Percentiles rank a stretch among this genome's conserved stretches.
Evolutionary conservation across 2,329 filamentous ascomycete species (phyloP).

Genomic region (Ophiostoma montium): DNA sequence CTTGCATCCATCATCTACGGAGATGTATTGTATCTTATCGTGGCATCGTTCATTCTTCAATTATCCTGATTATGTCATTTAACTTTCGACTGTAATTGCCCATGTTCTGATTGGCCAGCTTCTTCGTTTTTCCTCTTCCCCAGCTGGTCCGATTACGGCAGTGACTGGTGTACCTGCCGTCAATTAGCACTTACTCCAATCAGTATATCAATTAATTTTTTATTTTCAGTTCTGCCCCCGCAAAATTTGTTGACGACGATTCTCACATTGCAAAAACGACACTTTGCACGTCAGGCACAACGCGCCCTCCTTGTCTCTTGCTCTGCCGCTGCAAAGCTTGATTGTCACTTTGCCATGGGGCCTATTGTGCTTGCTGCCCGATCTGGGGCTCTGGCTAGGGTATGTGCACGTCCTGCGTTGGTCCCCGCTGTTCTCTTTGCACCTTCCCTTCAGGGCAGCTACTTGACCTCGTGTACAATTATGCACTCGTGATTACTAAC

Average conservation of each 20-base stretch:
- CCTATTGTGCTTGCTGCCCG: slow-evolving; percentile 36
- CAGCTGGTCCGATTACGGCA: slow-evolving; percentile 11
- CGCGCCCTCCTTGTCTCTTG: background rate
- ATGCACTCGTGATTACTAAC: background rate
- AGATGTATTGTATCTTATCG: no score
- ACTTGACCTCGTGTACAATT: no score
- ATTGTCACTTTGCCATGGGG: slow-evolving; percentile 25
- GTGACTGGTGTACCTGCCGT: slow-evolving; percentile 1
- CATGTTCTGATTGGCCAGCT: slow-evolving; percentile 11
- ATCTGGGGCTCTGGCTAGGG: slow-evolving; percentile 33
- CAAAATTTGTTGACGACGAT: slow-evolving; percentile 3
- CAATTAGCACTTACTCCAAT: slow-evolving; percentile 1
- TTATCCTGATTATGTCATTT: no score
- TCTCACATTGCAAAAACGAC: no score
- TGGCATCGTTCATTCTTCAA: no score
- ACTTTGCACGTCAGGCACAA: no score
- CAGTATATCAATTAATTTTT: background rate
- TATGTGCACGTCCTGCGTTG: slow-evolving; percentile 16
- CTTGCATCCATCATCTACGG: no score
- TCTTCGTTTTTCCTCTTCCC: background rate
- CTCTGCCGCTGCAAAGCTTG: background rate
- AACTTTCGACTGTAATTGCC: slow-evolving; percentile 10
- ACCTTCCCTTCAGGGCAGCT: slow-evolving; percentile 5
- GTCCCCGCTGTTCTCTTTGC: background rate
- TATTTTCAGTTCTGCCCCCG: slow-evolving; percentile 6